Evolutionary conservation across 768 basidiomycete genomes (phyloP), one percentile per base, ranked within the genome.

Genomic region (Suillus tomentosus): DNA sequence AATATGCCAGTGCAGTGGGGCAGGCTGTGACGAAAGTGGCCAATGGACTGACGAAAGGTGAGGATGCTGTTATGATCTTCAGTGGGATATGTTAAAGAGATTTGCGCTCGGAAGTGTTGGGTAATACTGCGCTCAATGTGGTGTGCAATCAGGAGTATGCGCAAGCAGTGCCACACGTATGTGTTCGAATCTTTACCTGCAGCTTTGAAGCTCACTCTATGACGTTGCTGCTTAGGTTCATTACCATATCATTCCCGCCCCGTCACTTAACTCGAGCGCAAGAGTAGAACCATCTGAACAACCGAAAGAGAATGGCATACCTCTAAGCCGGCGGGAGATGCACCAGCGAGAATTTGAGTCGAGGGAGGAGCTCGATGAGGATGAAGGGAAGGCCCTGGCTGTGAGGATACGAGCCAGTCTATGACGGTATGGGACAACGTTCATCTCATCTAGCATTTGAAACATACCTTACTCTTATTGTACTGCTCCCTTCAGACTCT

Each of bases 131-230:
- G 8, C 78, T 92, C 55, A 92, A 91, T 70, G 84, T 92, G 7
- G 90, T 91, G 5, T 90, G 89, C 69, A 91, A 91, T 71, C 90
- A 92, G 70, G 90, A 91, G 73, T 92, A 92, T 68, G 90, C 90
- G 0, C 90, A 92, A 71, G 88, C 87, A 5, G 88, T 92, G 8
- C 86, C 85, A n/a, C 90, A 92, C 77, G 90, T 90, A 66, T 64
- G 85, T 70, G 22, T 7, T 11, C 56, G 19, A 54, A 34, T 34
- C 5, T 31, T 54, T 19, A 31, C 31, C 27, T 31, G 13, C 19
- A 54, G 31, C 53, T 54, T 53, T 36, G 53, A 36, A 13, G 34
- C 19, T 54, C 6, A 55, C 36, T 65, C 34, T 45, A 19, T 57
- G 53, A 65, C 22, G n/a, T 24, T 54, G 19, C 5, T 56, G 55